Percentiles rank a stretch among this genome's conserved stretches.
Evolutionary conservation across 371 early-diverging fungal species (phyloP).

Genomic region (Circinella umbellata): DNA sequence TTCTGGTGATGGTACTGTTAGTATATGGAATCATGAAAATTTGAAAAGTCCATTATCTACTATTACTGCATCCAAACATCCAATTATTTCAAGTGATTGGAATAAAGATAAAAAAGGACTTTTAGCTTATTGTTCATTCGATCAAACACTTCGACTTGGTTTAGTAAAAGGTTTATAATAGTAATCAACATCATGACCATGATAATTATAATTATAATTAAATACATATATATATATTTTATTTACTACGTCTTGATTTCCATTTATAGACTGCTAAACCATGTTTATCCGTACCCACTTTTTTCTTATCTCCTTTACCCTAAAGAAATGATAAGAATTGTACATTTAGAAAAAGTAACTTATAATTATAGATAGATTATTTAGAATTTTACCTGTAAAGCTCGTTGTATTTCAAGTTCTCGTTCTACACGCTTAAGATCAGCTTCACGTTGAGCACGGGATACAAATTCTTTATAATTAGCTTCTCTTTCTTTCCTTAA

Average conservation of each 20-base stretch:
- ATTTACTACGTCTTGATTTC: constrained; percentile 86
- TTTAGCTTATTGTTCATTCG: constrained; percentile 57
- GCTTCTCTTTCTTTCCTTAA: constrained; percentile 48
- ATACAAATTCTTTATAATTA: constrained; percentile 70
- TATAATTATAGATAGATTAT: too few species aligned
- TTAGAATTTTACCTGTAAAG: constrained; percentile 61
- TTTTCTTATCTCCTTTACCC: constrained; percentile 80
- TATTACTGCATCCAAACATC: constrained; percentile 37
- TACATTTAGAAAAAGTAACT: neutral
- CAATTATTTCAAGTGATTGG: constrained; percentile 58
- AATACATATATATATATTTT: constrained; percentile 15
- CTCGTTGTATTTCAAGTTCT: constrained; percentile 81
- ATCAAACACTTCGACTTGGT: constrained; percentile 56
- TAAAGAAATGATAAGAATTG: constrained; percentile 7
- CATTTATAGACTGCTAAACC: constrained; percentile 93
- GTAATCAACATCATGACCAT: too few species aligned
- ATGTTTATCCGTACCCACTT: constrained; percentile 81
- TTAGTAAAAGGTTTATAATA: constrained; percentile 33
- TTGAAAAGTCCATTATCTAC: constrained; percentile 2
- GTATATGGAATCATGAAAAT: constrained; percentile 42
- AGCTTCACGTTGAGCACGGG: constrained; percentile 81
- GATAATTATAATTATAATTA: too few species aligned
- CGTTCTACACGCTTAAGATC: constrained; percentile 72
- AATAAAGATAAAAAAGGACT: constrained; percentile 56
- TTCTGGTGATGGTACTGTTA: constrained; percentile 68